Evolutionary conservation across 2,329 filamentous ascomycete species (phyloP).

Genomic region (Thermomyces lanuginosus): DNA sequence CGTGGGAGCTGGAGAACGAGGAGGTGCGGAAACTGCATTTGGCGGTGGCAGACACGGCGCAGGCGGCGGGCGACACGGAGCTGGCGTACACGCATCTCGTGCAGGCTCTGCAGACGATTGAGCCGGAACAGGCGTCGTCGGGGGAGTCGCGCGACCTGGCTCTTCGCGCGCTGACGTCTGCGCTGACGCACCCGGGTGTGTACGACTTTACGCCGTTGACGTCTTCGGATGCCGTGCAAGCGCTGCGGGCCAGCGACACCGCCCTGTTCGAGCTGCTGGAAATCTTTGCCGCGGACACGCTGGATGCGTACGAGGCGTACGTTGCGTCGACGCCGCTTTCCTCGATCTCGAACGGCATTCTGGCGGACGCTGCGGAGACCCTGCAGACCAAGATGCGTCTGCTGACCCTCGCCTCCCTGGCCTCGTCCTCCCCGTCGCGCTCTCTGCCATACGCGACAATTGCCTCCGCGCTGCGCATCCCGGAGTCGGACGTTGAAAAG

Average conservation of each 20-base stretch:
- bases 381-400: conserved; percentile 93
- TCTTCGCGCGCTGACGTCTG: conserved; percentile 48
- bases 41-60: conserved; percentile 63
- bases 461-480: conserved; percentile 67
- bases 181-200: conserved; percentile 48
- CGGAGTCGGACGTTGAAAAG: conserved; percentile 74
- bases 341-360: conserved; percentile 63
- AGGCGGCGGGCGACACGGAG: conserved; percentile 60
- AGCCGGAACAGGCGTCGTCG: conserved; percentile 39
- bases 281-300: conserved; percentile 83
- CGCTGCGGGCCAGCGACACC: conserved; percentile 67
- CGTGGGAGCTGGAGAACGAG: conserved; percentile 70
- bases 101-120: conserved; percentile 62
- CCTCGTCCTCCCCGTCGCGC: conserved; percentile 65
- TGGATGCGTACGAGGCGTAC: conserved; percentile 94
- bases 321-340: conserved; percentile 41
- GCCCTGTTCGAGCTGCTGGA: conserved; percentile 84
- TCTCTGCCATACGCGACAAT: conserved; percentile 81
- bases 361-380: conserved; percentile 59
- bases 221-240: conserved; percentile 61
- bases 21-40: conserved; percentile 74
- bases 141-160: conserved; percentile 42
- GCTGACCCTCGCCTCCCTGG: conserved; percentile 77
- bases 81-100: conserved; percentile 58
- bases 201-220: conserved; percentile 61